Evolutionary conservation across 306 rosid species (phyloP).

Genomic region (Clitoria ternatea): DNA sequence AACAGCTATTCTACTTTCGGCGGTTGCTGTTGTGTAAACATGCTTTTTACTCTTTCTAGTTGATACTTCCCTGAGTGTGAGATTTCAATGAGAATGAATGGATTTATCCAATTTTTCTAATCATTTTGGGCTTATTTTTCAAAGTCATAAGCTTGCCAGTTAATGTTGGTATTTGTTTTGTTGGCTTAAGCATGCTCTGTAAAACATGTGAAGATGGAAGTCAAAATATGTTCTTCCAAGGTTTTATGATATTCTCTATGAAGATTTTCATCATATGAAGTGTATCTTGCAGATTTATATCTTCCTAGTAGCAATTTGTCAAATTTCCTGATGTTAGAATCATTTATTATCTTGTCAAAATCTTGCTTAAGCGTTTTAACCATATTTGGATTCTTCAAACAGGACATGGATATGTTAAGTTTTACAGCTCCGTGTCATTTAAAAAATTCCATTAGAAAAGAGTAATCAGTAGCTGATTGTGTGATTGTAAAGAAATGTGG

Average conservation of each 20-base stretch:
- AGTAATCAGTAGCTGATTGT: neutral
- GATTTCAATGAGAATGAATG: neutral
- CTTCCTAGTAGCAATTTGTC: neutral
- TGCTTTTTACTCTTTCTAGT: neutral
- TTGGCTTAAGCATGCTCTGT: neutral
- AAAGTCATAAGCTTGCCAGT: neutral
- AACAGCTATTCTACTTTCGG: neutral
- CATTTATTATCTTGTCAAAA: slow-evolving; percentile 9
- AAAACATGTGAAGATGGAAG: slow-evolving; percentile 21
- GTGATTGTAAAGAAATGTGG: neutral
- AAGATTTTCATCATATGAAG: slow-evolving; percentile 11
- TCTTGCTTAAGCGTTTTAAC: neutral
- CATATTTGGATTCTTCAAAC: neutral
- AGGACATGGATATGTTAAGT: neutral
- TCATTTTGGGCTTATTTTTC: neutral
- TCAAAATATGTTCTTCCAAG: slow-evolving; percentile 11
- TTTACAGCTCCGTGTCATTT: neutral
- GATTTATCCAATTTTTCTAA: neutral
- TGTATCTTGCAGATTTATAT: slow-evolving; percentile 5
- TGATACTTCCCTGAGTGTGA: slow-evolving; percentile 1
- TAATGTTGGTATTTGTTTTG: slow-evolving; percentile 7
- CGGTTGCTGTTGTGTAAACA: neutral
- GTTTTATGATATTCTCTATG: neutral
- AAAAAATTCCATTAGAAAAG: neutral
- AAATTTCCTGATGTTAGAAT: neutral